Percentiles rank a stretch among this genome's conserved stretches.
Evolutionary conservation across 225 moss, liverwort and hornwort genomes (phyloP).

Genomic region (Climacium dendroides): DNA sequence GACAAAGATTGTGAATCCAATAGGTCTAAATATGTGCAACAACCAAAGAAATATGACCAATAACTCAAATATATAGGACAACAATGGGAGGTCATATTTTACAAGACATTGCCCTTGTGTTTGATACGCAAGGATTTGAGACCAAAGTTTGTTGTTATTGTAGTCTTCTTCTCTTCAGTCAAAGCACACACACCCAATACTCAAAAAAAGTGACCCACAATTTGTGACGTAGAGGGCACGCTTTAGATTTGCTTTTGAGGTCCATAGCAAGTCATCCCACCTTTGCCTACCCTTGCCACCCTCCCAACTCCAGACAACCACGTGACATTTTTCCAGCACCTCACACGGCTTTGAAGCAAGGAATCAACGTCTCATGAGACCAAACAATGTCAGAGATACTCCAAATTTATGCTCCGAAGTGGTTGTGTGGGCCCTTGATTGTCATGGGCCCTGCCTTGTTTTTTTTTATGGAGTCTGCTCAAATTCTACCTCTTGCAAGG

Average conservation of each 20-base stretch:
- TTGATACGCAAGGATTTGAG: background rate
- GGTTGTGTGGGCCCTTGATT: accelerated
- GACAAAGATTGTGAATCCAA: background rate
- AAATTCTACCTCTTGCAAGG: background rate
- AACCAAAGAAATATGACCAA: background rate
- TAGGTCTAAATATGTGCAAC: background rate
- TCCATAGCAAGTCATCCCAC: too few relatives aligned
- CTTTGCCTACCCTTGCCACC: background rate
- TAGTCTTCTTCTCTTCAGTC: background rate
- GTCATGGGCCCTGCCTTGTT: background rate
- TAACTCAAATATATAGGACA: background rate
- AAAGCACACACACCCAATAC: background rate
- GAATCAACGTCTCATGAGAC: background rate
- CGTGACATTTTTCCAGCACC: background rate
- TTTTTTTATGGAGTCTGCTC: background rate
- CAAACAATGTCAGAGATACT: background rate
- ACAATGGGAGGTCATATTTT: background rate
- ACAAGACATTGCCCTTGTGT: background rate
- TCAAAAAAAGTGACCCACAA: too few relatives aligned
- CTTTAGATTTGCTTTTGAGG: background rate
- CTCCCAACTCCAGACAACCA: background rate
- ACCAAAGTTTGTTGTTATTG: background rate
- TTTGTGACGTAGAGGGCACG: background rate
- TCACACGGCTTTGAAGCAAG: background rate
- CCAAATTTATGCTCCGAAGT: accelerated